phyloP scores from a whole-genome alignment of 169 alveolate genomes.

The Plasmodium cynomolgi region DNA sequence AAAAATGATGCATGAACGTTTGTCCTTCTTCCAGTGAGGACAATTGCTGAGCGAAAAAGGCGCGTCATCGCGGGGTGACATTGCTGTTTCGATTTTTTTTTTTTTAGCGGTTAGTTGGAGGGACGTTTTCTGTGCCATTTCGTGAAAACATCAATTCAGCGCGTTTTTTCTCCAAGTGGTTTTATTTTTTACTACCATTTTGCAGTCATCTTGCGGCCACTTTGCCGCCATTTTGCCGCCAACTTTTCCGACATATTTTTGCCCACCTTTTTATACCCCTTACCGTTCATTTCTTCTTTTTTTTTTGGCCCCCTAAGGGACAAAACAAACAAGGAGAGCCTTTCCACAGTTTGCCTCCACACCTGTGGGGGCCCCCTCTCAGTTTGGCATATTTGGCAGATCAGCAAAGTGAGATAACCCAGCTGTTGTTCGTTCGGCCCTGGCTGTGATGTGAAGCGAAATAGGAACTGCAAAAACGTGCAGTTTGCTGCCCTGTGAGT shows the following conservation, averaged over 20 bases:
- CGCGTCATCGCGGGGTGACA: background rate
- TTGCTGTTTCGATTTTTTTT: background rate
- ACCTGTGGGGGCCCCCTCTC: background rate
- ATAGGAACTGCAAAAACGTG: background rate
- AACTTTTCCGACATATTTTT: background rate
- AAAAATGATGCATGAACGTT: background rate
- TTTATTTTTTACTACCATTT: background rate
- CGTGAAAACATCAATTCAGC: background rate
- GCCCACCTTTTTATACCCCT: background rate
- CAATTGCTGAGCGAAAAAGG: background rate
- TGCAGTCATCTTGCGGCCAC: background rate
- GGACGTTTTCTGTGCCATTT: background rate
- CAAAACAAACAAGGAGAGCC: background rate
- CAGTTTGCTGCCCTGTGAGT: background rate
- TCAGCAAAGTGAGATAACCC: background rate
- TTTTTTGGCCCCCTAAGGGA: background rate
- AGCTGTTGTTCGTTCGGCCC: background rate
- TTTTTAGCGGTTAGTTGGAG: background rate
- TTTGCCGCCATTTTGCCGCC: background rate
- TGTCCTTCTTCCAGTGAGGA: background rate
- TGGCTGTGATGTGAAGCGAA: background rate
- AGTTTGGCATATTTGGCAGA: background rate
- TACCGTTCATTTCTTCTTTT: background rate
- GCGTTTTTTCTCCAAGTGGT: constrained; percentile 5
- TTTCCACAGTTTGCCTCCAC: background rate